Base-by-base conservation (phyloP, 2,329 filamentous ascomycete genomes). In the Ophiocordyceps camponoti-leonardi region DNA sequence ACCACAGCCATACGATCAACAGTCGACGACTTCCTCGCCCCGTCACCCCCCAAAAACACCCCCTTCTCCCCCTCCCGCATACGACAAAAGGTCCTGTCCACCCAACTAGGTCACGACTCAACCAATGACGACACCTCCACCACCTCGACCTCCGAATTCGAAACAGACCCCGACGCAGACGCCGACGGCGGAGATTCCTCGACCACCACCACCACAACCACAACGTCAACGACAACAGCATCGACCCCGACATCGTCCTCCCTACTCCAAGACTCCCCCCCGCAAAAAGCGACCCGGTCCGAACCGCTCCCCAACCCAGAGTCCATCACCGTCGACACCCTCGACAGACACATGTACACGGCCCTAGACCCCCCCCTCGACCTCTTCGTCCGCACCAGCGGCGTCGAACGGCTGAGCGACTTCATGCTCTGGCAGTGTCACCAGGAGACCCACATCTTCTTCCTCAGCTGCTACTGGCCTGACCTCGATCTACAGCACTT, bases 371-470 rank as follows among this genome's bases (percentile, higher is more conserved):
- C 92, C 16, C 92, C 92, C 1, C 68, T 96, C 40, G 92, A 98
- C 58, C 73, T 98, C 13, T 79, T 98, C 46, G 75, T 98, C 44
- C 79, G 92, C 44, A 98, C 92, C 5, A 95, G 87, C 50, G 90
- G 88, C 26, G 92, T 98, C 14, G 83, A 88, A 61, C 76, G 92
- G 43, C 68, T 98, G 48, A 95, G 87, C 58, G 92, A 98, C 61
- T 98, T 96, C 56, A 92, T 98, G 88, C 78, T 98, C 31, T 98
- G 92, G 92, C 92, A 98, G 64, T 92, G 86, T 55, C 88, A 96
- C 58, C 78, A 94, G 58, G 73, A 90, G 51, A 95, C 92, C 0
- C 83, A 94, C 49, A 83, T 98, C 51, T 86, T 93, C 48, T 98
- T 96, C 59, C 66, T 95, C 47, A 77, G 94, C 55, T 92, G 86